Base-by-base conservation (phyloP, 345 rosid genomes). In the Salix dunnii region DNA sequence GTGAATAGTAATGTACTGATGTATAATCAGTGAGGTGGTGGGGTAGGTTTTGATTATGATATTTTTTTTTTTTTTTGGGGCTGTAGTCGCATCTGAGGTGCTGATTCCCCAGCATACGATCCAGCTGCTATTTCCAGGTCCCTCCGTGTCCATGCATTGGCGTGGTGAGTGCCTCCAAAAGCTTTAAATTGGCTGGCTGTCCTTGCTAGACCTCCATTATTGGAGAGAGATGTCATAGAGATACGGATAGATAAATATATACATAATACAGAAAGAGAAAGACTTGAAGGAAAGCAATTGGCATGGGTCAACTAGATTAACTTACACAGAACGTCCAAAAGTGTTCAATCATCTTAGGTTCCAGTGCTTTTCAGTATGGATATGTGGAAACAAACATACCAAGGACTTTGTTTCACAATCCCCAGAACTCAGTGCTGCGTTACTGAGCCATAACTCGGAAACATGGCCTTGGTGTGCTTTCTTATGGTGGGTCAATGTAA, bases 81-180 rank as follows among this genome's bases (percentile, higher is more conserved):
- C 27, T 10, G 65, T 40, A 67, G 64, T 62, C 53, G 53, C 63
- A 60, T 71, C 60, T 21, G 61, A 76, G 66, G 82, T 78, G 63
- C 73, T 61, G 83, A 82, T 76, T 70, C 77, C 40, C 64, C 60
- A 46, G 67, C 77, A 77, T 46, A 60, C 61, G 60, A 81, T 77
- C 67, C 80, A 77, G 83, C 81, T 69, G 80, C 77, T 20, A 51
- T 28, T 33, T 70, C 38, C 77, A 76, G 83, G 74, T 35, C 84
- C 79, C 77, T 55, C 28, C 62, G n/a, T 55, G 12, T 67, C 81
- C 84, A 73, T 87, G 81, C 84, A 76, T 68, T 75, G 18, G 53
- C 3, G 20, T 28, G 11, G 69, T 61, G 68, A 79, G 85, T 87
- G 82, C 82, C 72, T 81, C 86, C 84, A 79, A 85, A 83, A 83